Evolutionary conservation across 495 filamentous ascomycete species (phyloP).

Genomic region (Xylaria acuta): DNA sequence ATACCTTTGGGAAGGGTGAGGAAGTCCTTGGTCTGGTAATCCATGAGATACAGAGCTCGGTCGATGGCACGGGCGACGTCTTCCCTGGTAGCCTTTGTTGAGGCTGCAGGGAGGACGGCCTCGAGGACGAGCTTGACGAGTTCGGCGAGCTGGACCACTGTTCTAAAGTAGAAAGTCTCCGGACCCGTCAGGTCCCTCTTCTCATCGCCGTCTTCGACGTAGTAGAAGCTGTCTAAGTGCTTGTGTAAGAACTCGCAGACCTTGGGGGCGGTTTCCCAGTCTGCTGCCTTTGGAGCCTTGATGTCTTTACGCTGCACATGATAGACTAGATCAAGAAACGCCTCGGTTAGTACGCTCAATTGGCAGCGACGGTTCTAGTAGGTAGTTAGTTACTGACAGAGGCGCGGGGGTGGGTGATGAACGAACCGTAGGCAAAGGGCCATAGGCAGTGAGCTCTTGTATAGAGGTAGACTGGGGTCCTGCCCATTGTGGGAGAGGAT

Average conservation of each 20-base stretch:
- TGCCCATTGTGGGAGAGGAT: slow-evolving; percentile 50
- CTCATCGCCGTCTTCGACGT: not conserved
- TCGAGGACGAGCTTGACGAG: slow-evolving; percentile 31
- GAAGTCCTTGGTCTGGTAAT: slow-evolving; percentile 35
- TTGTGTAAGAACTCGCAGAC: slow-evolving; percentile 37
- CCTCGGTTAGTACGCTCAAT: slow-evolving; percentile 48
- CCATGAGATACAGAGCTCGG: slow-evolving; percentile 30
- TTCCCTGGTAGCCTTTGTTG: slow-evolving; percentile 22
- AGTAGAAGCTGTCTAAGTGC: slow-evolving; percentile 44
- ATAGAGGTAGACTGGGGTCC: slow-evolving; percentile 41
- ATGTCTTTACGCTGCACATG: slow-evolving; percentile 52
- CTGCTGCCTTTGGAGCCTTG: slow-evolving; percentile 45
- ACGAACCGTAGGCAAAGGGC: slow-evolving; percentile 55
- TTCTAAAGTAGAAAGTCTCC: slow-evolving; percentile 30
- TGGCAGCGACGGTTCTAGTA: slow-evolving; percentile 49
- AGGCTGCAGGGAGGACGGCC: not conserved
- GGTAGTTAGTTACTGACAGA: slow-evolving; percentile 12
- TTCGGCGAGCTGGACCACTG: slow-evolving; percentile 30
- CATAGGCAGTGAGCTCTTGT: slow-evolving; percentile 48
- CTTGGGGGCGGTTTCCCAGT: slow-evolving; percentile 45
- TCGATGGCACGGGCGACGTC: not conserved
- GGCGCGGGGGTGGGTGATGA: not conserved
- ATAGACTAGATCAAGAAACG: slow-evolving; percentile 49
- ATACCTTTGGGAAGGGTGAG: slow-evolving; percentile 27
- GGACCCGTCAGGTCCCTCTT: slow-evolving; percentile 30